A percentile compares a stretch with the other conserved stretches of the same genome.
phyloP scores from a whole-genome alignment of 306 rosid species.

The Abrus precatorius region DNA sequence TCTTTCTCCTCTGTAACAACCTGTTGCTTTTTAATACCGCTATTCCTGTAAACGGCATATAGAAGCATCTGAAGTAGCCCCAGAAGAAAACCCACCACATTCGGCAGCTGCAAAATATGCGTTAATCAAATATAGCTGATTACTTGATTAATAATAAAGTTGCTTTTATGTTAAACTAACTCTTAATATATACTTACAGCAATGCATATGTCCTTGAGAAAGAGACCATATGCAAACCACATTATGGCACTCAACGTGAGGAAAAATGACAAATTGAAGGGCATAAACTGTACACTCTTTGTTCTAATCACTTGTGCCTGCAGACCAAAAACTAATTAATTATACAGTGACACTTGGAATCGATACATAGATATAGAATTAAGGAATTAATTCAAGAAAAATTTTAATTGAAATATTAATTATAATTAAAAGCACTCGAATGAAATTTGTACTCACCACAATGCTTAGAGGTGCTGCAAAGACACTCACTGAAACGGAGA shows the following conservation, averaged over 20 bases:
- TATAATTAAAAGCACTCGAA: neutral
- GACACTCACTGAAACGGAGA: constrained; percentile 59
- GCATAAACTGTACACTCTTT: constrained; percentile 80
- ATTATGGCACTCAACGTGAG: constrained; percentile 77
- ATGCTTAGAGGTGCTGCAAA: constrained; percentile 83
- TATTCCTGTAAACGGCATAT: constrained; percentile 61
- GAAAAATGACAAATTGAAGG: constrained; percentile 70
- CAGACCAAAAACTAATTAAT: neutral
- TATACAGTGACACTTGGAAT: too few relatives aligned
- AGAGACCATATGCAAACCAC: constrained; percentile 79
- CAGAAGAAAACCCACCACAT: constrained; percentile 67
- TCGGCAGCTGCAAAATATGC: constrained; percentile 62
- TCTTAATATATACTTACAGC: constrained; percentile 60
- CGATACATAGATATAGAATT: neutral
- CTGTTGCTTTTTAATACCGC: constrained; percentile 7
- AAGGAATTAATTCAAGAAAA: neutral
- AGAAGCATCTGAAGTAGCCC: constrained; percentile 79
- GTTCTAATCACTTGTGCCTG: constrained; percentile 75
- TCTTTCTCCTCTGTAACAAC: neutral
- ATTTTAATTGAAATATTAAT: too few relatives aligned
- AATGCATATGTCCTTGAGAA: constrained; percentile 60
- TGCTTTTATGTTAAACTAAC: neutral
- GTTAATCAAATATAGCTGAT: neutral
- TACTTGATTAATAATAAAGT: neutral
- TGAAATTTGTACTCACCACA: constrained; percentile 57